These are phyloP conservation scores for Pontederia paniculata DNA, from an alignment of 176 grass and related monocot species.

Conservation along the genomic window DNA sequence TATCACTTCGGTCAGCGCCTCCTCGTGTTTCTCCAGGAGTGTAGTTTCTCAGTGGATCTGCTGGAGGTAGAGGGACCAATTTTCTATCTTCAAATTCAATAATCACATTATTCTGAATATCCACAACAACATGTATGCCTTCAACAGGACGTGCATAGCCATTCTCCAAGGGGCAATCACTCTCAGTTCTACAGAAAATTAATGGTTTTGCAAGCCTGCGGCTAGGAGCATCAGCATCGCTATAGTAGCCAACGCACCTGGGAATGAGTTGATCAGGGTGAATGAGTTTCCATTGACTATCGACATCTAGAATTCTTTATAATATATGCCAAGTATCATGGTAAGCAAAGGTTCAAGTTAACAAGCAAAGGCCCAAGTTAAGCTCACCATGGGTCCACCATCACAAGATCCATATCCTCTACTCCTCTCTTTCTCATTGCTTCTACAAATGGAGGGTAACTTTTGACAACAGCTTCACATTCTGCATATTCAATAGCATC, in stretches of 20 bases:
- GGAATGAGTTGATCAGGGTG: constrained; percentile 1
- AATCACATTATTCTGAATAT: constrained; percentile 83
- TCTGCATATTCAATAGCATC: constrained; percentile 99
- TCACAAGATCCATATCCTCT: constrained; percentile 99
- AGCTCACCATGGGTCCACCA: constrained; percentile 97
- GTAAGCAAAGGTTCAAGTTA: background rate
- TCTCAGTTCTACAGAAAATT: constrained; percentile 99
- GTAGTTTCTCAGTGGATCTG: constrained; percentile 96
- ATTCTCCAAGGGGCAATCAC: constrained; percentile 97
- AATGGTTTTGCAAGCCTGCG: constrained; percentile 85
- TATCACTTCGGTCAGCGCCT: constrained; percentile 90
- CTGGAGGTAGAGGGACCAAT: constrained; percentile 72
- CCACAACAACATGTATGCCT: constrained; percentile 81
- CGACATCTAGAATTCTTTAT: background rate
- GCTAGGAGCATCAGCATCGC: constrained; percentile 77
- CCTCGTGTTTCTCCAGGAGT: constrained; percentile 94
- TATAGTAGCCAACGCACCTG: constrained; percentile 88
- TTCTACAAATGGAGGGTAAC: constrained; percentile 89
- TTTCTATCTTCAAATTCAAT: constrained; percentile 98
- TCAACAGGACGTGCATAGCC: constrained; percentile 98
- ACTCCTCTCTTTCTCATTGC: constrained; percentile 99
- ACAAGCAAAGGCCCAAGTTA: background rate
- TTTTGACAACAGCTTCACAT: constrained; percentile 92
- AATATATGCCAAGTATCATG: background rate
- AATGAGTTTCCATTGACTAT: background rate